Base-by-base conservation (phyloP, 139 green algal species). In the Picochlorum sp. region DNA sequence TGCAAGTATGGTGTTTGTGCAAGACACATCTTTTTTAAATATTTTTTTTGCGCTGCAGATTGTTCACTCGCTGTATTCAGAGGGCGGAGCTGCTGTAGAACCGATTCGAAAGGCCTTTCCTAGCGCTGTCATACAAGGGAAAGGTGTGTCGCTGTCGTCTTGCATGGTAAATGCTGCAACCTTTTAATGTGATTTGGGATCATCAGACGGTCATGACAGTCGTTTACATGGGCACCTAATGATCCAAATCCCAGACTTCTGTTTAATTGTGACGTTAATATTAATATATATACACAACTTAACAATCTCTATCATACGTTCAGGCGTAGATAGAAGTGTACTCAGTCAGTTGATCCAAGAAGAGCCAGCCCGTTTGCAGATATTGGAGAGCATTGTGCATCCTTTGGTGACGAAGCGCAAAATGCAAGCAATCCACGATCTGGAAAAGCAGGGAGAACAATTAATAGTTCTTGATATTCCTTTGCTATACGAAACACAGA, bases 401-500 rank as follows among this genome's bases (percentile, higher is more conserved):
- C 85, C 87, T 4, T 60, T 95, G 9, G 87, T 95, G 35, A 57
- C 65, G 1, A 35, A 47, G 10, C 64, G 78, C 20, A 72, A 81
- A 4, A 7, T 31, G 4, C 44, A 39, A 0, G 84, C 77, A 32
- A 49, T 89, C 18, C 13, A 59, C 10, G 30, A 67, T 36, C 44
- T 73, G 31, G 7, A 51, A 26, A 12, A 50, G 0, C 22, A 52
- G 0, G 54, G 41, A 0, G 69, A 61, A 3, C 41, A 29, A 8
- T 55, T 93, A 26, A 69, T 89, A 3, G 72, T 89, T 25, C 70
- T 95, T 26, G 87, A 95, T 55, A 85, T 95, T 6, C 87, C 87
- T 13, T 67, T 95, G 64, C 74, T 95, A 35, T 95, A 72, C 41
- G 87, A 95, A 65, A 91, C 71, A 1, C 50, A 65, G 0, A 67